Base-by-base conservation (phyloP, 768 basidiomycete species). In the Termitomyces sp. region DNA sequence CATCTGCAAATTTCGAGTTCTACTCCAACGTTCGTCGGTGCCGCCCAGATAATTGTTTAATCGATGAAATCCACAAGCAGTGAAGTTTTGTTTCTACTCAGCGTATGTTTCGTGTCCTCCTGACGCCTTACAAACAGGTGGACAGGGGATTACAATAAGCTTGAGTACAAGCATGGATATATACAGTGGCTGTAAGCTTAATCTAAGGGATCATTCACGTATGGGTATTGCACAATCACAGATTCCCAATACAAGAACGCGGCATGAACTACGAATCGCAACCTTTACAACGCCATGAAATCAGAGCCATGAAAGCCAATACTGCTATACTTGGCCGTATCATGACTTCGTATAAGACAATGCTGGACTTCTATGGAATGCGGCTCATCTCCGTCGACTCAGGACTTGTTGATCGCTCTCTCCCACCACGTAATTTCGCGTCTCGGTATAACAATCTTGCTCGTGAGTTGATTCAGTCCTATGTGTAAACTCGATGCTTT, bases 291-390 rank as follows among this genome's bases (percentile, higher is more conserved):
- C 73, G 65, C 14, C 87, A 89, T 65, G 89, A 91, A 69, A 77
- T 84, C 44, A 65, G 70, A 12, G 67, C 73, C 35, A 86, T 90
- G 79, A 84, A 75, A 63, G 69, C 70, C 14, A 76, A 83, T 66
- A 62, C 76, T 31, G 60, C 63, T 40, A 75, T 86, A 43, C 68
- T 84, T 47, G 59, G 70, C 56, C 81, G 86, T 38, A 63, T 90
- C 31, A 53, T 84, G 4, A 69, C 68, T 29, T 89, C 89, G 19
- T 90, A 90, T 68, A 73, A 69, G 59, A 77, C 90, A 62, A 89
- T 92, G 85, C 79, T 91, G 27, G 86, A 87, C 67, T 90, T 91
- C 72, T 91, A 89, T 65, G 89, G 89, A 23, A 89, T 90, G 86
- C 74, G 75, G 29, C 78, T 90, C 32, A 70, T 83, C 40, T 80